Base-by-base conservation (phyloP, 2,329 filamentous ascomycete species). In the Aspergillus felis region DNA sequence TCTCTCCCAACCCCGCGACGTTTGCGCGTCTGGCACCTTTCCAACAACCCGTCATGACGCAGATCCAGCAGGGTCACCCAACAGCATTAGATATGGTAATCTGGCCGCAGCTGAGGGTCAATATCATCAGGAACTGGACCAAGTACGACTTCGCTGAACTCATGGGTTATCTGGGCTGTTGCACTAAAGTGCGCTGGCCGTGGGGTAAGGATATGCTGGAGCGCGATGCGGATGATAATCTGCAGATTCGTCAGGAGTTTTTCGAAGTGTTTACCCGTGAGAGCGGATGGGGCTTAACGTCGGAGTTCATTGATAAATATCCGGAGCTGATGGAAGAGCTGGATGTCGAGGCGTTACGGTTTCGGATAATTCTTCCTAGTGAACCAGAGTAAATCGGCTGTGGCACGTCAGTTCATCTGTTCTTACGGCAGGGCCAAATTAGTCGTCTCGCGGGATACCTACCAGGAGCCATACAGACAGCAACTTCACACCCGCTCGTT, bases 121-220 rank as follows among this genome's bases (percentile, higher is more conserved):
- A 61, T 28, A 29, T 61, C 7, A 53, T 55, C 3, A 17, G 51
- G 5, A 41, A 51, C 14, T 58, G 57, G 51, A 53, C 27, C 12
- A 53, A 52, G 5, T 51, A 55, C 41, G 51, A 54, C 14, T 44
- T 53, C n/a, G 17, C 29, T 10, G 57, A 63, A 9, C 24, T 63
- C 1, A 48, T 51, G 14, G 55, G 54, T 4, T 56, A 60, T n/a
- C 14, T 54, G 20, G 14, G 42, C 8, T 55, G 57, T n/a, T 55
- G 57, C 52, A 32, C 56, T 24, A 60, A 57, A 46, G 57, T 63
- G 9, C 46, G 61, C 6, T 63, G 61, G 59, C 57, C 61, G 8
- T 62, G 55, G 49, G 55, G 50, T 3, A 24, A 58, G 52, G 35
- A 52, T 14, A 42, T 62, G 1, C 44, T 61, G 22, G 61, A 62